A percentile compares a stretch with the other conserved stretches of the same genome.
phyloP scores from a whole-genome alignment of 495 filamentous ascomycete genomes.

The Pseudevernia furfuracea region DNA sequence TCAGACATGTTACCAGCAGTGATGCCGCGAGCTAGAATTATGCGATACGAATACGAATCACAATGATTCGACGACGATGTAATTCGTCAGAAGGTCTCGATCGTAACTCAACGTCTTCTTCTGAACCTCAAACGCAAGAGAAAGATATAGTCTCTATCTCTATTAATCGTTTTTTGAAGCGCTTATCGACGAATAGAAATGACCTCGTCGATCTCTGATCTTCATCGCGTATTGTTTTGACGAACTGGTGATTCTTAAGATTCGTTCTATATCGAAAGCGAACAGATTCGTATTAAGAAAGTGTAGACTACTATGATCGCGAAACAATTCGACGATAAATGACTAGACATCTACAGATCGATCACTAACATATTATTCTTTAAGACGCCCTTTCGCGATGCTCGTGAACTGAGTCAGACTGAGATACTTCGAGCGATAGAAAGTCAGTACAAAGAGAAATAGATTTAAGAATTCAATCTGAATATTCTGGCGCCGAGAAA shows the following conservation, averaged over 20 bases:
- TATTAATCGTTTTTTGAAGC: background rate
- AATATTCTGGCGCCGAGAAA: background rate
- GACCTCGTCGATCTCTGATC: background rate
- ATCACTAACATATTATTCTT: background rate
- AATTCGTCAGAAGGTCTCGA: constrained; percentile 19
- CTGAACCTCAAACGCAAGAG: background rate
- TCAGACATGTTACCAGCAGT: constrained; percentile 22
- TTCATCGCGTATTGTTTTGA: background rate
- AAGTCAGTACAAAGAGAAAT: background rate
- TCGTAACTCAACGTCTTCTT: constrained; percentile 1
- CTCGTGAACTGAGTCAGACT: background rate
- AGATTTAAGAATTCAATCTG: background rate
- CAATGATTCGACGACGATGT: constrained; percentile 21
- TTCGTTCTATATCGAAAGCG: background rate
- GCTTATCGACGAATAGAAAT: background rate
- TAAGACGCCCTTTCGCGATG: background rate
- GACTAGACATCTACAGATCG: background rate
- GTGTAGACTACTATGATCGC: background rate
- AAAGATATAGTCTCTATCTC: background rate
- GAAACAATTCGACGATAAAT: background rate
- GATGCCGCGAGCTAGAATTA: constrained; percentile 23
- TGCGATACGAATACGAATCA: constrained; percentile 26
- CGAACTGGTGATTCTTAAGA: background rate
- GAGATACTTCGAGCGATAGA: background rate
- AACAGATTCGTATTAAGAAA: background rate